Base-by-base conservation (phyloP, 2,329 filamentous ascomycete species). In the Penicillium hesseltinei region DNA sequence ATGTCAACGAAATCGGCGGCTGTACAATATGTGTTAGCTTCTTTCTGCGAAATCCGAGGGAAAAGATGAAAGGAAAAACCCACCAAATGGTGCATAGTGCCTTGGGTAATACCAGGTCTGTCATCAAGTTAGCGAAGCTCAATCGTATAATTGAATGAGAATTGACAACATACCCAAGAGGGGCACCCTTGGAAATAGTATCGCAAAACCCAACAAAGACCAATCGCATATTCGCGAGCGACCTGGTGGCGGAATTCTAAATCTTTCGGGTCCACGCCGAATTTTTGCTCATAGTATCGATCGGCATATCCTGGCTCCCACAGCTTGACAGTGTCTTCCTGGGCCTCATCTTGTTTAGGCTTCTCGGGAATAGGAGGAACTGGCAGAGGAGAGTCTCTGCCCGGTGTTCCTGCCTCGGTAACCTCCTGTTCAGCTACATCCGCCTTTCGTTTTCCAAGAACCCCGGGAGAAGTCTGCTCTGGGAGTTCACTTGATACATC, bases 151-250 rank as follows among this genome's bases (percentile, higher is more conserved):
- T 21, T 5, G 11, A 35, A 15, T 25, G 21, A 5, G 31, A 13
- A 13, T 27, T 5, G 17, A 19, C 9, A 36, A 52, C 50, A 29
- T 46, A 52, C 50, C 94, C 95, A 99, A 0, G 92, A 97, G 23
- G 94, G 92, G 68, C 94, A 99, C 27, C 94, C 94, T 75, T 99
- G 94, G 75, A 97, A 96, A 74, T 99, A 99, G 76, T 99, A 99
- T 36, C 92, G 81, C 50, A 99, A 80, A 39, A 99, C 94, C 94
- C 95, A 99, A 23, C 89, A 89, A 10, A 99, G 83, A 36, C 94
- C 94, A 78, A 97, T 92, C 13, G 93, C 92, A 73, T 99, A 99
- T n/a, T 90, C 86, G 53, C 86, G 85, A 36, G 89, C 94, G 56
- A 99, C 95, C 69, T 91, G 85, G 74, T 92, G 89, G 53, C 93